A percentile compares a stretch with the other conserved stretches of the same genome.
These are phyloP conservation scores for Acanthamoeba quina DNA, from an alignment of 208 protist genomes.

Conservation along the genomic window DNA sequence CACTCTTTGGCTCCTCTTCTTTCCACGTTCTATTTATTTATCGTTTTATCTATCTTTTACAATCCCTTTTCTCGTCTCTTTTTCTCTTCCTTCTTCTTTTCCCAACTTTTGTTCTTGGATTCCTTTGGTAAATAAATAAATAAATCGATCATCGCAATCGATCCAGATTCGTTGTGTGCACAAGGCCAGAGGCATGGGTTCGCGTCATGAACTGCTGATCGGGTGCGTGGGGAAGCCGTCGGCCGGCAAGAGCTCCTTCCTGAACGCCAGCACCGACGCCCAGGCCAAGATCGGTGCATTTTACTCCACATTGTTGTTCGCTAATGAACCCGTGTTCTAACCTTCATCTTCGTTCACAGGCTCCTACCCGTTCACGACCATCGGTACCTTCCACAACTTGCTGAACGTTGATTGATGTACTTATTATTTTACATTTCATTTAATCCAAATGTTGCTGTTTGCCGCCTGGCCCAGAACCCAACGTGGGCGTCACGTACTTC, in stretches of 20 bases:
- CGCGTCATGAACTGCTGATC: constrained; percentile 68
- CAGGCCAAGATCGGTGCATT: constrained; percentile 82
- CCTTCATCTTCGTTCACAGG: constrained; percentile 55
- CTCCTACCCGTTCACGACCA: constrained; percentile 86
- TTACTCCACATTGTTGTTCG: constrained; percentile 8
- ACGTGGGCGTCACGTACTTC: constrained; percentile 83
- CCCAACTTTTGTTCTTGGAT: too few species aligned
- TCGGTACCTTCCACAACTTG: constrained; percentile 45
- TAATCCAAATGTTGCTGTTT: not conserved
- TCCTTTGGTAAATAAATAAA: not conserved
- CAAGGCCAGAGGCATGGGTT: not conserved
- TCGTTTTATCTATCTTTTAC: not conserved
- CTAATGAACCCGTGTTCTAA: too few species aligned
- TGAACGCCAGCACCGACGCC: constrained; percentile 85
- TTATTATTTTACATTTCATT: not conserved
- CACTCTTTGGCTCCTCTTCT: not conserved
- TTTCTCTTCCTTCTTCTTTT: too few species aligned
- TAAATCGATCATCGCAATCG: too few species aligned
- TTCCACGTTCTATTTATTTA: too few species aligned
- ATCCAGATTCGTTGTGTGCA: too few species aligned
- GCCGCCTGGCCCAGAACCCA: constrained; percentile 74
- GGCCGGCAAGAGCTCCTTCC: constrained; percentile 84
- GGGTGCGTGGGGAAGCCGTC: constrained; percentile 86
- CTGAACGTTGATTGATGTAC: too few species aligned
- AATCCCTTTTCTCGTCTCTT: not conserved